Percentiles rank a stretch among this genome's conserved stretches.
phyloP scores from a whole-genome alignment of 2,329 filamentous ascomycete species.

The Aureobasidium sp. region DNA sequence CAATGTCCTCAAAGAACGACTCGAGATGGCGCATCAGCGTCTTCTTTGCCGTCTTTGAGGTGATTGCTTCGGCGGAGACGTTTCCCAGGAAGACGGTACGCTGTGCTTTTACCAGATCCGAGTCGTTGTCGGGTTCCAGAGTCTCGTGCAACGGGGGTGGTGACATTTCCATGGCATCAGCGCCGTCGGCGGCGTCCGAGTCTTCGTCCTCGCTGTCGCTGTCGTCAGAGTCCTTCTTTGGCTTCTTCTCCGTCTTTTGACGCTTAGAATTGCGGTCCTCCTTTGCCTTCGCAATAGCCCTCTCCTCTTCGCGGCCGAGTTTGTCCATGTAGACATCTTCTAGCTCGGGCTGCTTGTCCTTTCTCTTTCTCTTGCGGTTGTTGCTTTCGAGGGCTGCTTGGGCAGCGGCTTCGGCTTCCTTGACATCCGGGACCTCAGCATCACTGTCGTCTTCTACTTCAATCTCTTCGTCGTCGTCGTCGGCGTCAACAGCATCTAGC shows the following conservation, averaged over 20 bases:
- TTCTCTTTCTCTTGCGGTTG: constrained; percentile 53
- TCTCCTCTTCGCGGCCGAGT: constrained; percentile 44
- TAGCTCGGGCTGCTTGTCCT: constrained; percentile 23
- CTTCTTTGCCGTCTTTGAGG: constrained; percentile 74
- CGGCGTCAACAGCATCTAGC: constrained; percentile 22
- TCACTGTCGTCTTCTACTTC: constrained; percentile 23
- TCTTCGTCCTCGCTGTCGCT: constrained; percentile 25
- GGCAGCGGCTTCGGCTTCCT: constrained; percentile 22
- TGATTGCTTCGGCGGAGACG: constrained; percentile 75
- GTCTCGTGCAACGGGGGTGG: constrained; percentile 52
- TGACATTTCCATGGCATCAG: constrained; percentile 40
- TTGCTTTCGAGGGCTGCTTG: constrained; percentile 24
- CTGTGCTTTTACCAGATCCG: constrained; percentile 73
- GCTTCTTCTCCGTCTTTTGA: constrained; percentile 23
- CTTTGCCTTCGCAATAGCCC: constrained; percentile 17
- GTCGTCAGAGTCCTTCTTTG: constrained; percentile 16
- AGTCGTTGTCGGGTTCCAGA: constrained; percentile 33
- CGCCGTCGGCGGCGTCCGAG: constrained; percentile 33
- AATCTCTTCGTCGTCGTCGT: constrained; percentile 29
- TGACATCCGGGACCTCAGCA: constrained; percentile 21
- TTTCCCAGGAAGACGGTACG: constrained; percentile 93
- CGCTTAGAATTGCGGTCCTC: constrained; percentile 13
- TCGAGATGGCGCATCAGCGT: constrained; percentile 66
- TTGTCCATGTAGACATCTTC: constrained; percentile 53
- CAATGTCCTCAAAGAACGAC: constrained; percentile 59